These are phyloP conservation scores for Achlya hypogyna DNA, from an alignment of 352 stramenopile genomes.

Conservation along the genomic window DNA sequence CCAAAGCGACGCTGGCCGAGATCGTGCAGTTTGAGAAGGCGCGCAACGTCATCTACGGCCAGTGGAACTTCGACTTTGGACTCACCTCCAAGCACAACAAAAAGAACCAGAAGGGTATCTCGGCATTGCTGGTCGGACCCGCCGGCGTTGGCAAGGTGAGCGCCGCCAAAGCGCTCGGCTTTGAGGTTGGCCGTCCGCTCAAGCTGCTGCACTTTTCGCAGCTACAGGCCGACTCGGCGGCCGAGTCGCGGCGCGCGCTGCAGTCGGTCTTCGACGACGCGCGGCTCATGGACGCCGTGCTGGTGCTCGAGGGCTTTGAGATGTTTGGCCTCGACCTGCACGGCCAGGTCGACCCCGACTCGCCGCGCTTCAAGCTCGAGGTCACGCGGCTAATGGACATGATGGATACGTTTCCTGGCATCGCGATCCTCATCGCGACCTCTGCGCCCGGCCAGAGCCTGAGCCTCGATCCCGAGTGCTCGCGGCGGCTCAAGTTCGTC, in stretches of 20 bases:
- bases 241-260: slow-evolving; percentile 67
- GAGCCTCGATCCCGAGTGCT: slow-evolving; percentile 57
- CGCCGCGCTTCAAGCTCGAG: slow-evolving; percentile 63
- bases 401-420: slow-evolving; percentile 72
- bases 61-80: slow-evolving; percentile 80
- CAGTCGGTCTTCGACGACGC: slow-evolving; percentile 80
- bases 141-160: slow-evolving; percentile 66
- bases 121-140: slow-evolving; percentile 59
- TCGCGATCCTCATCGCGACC: slow-evolving; percentile 58
- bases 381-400: slow-evolving; percentile 64
- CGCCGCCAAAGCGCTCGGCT: slow-evolving; percentile 67
- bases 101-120: slow-evolving; percentile 79
- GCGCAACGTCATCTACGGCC: slow-evolving; percentile 74
- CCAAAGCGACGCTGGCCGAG: slow-evolving; percentile 56
- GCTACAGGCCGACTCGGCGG: slow-evolving; percentile 57
- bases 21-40: slow-evolving; percentile 80
- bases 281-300: slow-evolving; percentile 74
- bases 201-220: slow-evolving; percentile 78
- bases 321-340: slow-evolving; percentile 41
- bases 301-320: slow-evolving; percentile 82
- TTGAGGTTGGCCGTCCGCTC: slow-evolving; percentile 71
- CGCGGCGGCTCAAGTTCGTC: slow-evolving; percentile 73
- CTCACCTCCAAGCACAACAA: slow-evolving; percentile 34
- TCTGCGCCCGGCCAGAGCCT: slow-evolving; percentile 24
- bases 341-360: slow-evolving; percentile 68